phyloP scores from a whole-genome alignment of 2,329 filamentous ascomycete genomes.

The Epichloe uncinata region DNA sequence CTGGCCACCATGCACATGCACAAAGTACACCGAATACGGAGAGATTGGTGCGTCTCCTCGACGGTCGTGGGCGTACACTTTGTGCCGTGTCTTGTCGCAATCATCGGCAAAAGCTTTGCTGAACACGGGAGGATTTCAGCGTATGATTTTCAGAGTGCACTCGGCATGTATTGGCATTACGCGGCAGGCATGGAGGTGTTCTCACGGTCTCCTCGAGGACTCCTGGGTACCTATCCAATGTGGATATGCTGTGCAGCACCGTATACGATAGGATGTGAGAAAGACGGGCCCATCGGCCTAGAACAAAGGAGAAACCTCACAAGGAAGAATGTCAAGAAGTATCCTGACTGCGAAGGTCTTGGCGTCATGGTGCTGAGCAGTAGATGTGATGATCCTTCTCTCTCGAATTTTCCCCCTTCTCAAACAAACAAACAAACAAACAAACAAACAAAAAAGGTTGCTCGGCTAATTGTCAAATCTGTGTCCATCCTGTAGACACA shows the following conservation, averaged over 20 bases:
- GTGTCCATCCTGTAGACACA: not conserved
- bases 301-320: not conserved
- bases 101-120: not conserved
- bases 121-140: no score
- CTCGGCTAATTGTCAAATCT: not conserved
- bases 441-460: not conserved
- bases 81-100: not conserved
- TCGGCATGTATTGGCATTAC: no score
- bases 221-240: no score
- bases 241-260: no score
- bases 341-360: not conserved
- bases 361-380: not conserved
- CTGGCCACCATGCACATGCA: not conserved
- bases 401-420: no score
- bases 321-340: not conserved
- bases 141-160: no score
- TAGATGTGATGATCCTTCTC: not conserved
- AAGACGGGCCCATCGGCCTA: not conserved
- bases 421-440: no score
- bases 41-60: not conserved
- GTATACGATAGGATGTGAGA: no score
- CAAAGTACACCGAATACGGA: not conserved
- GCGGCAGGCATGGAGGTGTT: no score
- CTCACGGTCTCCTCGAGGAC: no score
- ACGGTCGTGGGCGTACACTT: not conserved